Conservation (phyloP, 805 yeast genomes). For the Monosporozyma aerobia region DNA sequence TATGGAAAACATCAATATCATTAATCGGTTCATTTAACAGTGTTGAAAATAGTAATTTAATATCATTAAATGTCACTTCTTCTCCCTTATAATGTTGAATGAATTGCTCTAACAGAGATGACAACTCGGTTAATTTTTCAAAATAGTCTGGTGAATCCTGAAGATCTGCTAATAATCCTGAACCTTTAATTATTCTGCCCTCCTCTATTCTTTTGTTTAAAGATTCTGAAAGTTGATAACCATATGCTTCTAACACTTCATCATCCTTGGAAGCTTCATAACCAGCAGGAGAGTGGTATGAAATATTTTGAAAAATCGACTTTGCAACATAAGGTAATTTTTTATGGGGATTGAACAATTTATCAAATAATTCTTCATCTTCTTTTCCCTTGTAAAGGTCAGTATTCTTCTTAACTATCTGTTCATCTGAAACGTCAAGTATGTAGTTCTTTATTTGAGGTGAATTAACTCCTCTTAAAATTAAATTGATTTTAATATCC, state of each 20-base stretch:
- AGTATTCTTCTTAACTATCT: too few species aligned
- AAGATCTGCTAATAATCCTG: slow-evolving; percentile 10
- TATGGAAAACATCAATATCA: slow-evolving; percentile 17
- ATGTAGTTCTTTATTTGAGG: background rate
- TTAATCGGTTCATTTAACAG: slow-evolving; percentile 14
- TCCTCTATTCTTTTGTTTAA: slow-evolving; percentile 14
- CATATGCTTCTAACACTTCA: slow-evolving; percentile 20
- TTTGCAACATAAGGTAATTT: background rate
- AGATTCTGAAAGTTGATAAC: slow-evolving; percentile 19
- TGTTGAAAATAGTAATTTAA: slow-evolving; percentile 8
- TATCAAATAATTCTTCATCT: background rate
- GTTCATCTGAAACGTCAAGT: background rate
- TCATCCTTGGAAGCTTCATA: slow-evolving; percentile 6
- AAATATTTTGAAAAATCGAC: background rate
- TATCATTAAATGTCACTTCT: slow-evolving; percentile 14
- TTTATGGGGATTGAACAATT: background rate
- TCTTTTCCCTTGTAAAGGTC: background rate
- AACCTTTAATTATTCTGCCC: background rate
- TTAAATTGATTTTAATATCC: slow-evolving; percentile 1
- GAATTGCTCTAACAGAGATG: slow-evolving; percentile 22
- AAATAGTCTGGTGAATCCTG: slow-evolving; percentile 8
- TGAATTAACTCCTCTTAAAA: slow-evolving; percentile 2
- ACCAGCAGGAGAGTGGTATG: background rate
- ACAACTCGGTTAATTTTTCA: slow-evolving; percentile 17
- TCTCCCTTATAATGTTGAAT: slow-evolving; percentile 17